These are phyloP conservation scores for Wickerhamomyces subpelliculosus DNA, from an alignment of 805 yeast genomes.

Conservation along the genomic window DNA sequence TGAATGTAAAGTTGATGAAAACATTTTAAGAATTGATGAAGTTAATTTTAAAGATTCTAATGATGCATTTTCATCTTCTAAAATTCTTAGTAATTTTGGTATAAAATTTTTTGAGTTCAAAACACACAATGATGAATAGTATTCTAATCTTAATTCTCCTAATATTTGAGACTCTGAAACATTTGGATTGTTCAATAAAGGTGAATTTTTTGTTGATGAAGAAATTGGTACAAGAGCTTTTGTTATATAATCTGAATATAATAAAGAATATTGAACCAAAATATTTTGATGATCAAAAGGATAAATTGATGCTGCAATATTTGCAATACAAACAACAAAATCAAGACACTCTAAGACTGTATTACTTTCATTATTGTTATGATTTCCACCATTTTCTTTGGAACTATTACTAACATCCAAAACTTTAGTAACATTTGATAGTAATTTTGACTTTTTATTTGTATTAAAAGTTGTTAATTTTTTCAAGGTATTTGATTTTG, in stretches of 20 bases:
- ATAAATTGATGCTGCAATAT: constrained; percentile 26
- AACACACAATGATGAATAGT: constrained; percentile 20
- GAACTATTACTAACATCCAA: too few species aligned
- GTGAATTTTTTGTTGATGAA: constrained; percentile 10
- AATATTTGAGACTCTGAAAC: constrained; percentile 16
- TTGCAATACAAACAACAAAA: constrained; percentile 25
- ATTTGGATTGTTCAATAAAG: constrained; percentile 9
- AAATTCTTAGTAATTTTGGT: constrained; percentile 13
- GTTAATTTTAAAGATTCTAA: constrained; percentile 26
- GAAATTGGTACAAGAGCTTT: constrained; percentile 18
- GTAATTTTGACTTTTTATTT: constrained; percentile 18
- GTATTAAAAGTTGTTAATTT: constrained; percentile 15
- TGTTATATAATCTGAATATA: constrained; percentile 12
- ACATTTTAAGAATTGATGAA: constrained; percentile 30
- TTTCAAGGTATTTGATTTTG: constrained; percentile 12
- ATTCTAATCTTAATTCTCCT: constrained; percentile 23
- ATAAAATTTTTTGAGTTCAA: constrained; percentile 12
- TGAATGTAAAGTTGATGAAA: constrained; percentile 24
- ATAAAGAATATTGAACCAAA: constrained; percentile 22
- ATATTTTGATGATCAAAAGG: constrained; percentile 19
- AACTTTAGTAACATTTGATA: constrained; percentile 13
- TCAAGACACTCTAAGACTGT: constrained; percentile 22
- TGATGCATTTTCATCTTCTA: constrained; percentile 25
- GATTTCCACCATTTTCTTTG: too few species aligned
- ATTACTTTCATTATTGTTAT: constrained; percentile 15